A percentile compares a stretch with the other conserved stretches of the same genome.
phyloP scores from a whole-genome alignment of 768 basidiomycete species.

The Daedaleopsis sinensis region DNA sequence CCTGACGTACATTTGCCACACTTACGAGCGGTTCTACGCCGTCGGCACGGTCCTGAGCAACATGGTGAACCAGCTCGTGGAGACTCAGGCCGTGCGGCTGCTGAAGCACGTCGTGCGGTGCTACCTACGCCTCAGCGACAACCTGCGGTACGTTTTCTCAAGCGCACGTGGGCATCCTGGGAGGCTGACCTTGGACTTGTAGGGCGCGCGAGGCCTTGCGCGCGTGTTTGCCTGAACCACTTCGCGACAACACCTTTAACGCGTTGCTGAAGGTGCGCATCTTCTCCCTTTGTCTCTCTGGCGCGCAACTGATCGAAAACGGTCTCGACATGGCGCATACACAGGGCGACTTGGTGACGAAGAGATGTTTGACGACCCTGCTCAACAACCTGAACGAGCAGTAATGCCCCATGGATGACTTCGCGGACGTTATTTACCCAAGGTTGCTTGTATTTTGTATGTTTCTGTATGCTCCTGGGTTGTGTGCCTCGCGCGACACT shows the following conservation, averaged over 20 bases:
- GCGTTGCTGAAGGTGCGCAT: slow-evolving; percentile 79
- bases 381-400: slow-evolving; percentile 82
- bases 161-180: not conserved
- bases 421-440: slow-evolving; percentile 17
- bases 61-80: slow-evolving; percentile 98
- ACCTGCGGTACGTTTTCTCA: slow-evolving; percentile 64
- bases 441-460: slow-evolving; percentile 23
- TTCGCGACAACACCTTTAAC: slow-evolving; percentile 92
- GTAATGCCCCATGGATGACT: slow-evolving; percentile 11
- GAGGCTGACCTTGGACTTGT: slow-evolving; percentile 11
- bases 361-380: slow-evolving; percentile 88
- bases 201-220: slow-evolving; percentile 96
- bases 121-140: slow-evolving; percentile 94
- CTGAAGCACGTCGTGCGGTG: slow-evolving; percentile 98
- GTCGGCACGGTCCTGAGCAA: slow-evolving; percentile 98
- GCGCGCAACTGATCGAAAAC: not conserved
- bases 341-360: slow-evolving; percentile 97
- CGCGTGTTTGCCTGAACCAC: slow-evolving; percentile 93
- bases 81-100: slow-evolving; percentile 94
- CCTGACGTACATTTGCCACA: slow-evolving; percentile 98
- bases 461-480: slow-evolving; percentile 22
- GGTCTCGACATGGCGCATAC: not conserved
- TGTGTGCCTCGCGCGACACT: not conserved
- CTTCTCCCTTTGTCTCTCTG: not conserved
- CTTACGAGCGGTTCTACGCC: slow-evolving; percentile 99